Conservation (phyloP, 257 asterid species). For the Salvia miltiorrhiza region DNA sequence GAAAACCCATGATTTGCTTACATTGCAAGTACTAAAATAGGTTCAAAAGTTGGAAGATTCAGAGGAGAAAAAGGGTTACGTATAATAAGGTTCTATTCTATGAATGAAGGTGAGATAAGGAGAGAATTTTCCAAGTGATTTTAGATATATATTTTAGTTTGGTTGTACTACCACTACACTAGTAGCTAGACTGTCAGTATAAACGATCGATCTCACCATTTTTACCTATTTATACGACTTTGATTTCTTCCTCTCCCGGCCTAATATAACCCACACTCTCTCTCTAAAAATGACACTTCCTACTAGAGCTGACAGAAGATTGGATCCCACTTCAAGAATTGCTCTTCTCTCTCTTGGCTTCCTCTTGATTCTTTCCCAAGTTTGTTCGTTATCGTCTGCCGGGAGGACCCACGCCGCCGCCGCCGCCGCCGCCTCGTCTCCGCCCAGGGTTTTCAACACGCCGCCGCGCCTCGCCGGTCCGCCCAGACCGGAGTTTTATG, state of each 20-base stretch:
- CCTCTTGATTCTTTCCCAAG: conserved; percentile 34
- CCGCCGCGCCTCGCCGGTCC: not conserved
- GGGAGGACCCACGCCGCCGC: not conserved
- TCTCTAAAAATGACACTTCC: conserved; percentile 17
- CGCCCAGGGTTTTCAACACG: conserved; percentile 27
- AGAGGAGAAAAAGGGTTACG: conserved; percentile 16
- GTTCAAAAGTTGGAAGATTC: conserved; percentile 37
- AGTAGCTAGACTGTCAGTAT: conserved; percentile 9
- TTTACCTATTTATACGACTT: not conserved
- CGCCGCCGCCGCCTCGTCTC: conserved; percentile 18
- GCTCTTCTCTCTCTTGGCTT: conserved; percentile 29
- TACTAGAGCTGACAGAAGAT: not conserved
- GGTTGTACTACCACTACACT: not conserved
- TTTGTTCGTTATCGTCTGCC: conserved; percentile 23
- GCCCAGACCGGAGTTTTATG: conserved; percentile 19
- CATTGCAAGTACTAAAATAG: conserved; percentile 19
- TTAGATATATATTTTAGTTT: not conserved
- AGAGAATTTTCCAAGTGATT: not conserved
- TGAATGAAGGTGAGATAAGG: conserved; percentile 56
- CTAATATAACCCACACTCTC: not conserved
- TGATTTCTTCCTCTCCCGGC: not conserved
- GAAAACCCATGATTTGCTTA: conserved; percentile 19
- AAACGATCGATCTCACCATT: conserved; percentile 5
- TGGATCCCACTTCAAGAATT: conserved; percentile 13
- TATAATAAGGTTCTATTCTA: conserved; percentile 67